Percentiles rank a stretch among this genome's conserved stretches.
Conservation (phyloP, 192 early-diverging fungal genomes). For the Backusella tuberculispora region DNA sequence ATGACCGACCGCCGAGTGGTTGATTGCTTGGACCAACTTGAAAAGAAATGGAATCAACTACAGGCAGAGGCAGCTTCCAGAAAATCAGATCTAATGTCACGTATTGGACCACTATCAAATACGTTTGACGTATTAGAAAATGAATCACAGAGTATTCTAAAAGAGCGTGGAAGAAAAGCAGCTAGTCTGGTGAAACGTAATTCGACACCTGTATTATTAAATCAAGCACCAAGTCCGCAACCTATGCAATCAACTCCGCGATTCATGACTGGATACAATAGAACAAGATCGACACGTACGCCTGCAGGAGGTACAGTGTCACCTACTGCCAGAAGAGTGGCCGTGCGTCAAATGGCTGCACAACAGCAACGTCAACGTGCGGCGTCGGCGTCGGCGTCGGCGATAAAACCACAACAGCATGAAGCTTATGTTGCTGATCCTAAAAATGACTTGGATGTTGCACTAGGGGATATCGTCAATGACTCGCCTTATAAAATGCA, state of each 20-base stretch:
- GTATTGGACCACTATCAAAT: conserved; percentile 22
- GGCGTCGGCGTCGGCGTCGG: too few species aligned
- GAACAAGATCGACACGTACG: conserved; percentile 1
- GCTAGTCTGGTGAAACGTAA: neutral
- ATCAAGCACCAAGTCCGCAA: conserved; percentile 3
- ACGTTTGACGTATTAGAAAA: neutral
- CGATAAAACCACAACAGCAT: neutral
- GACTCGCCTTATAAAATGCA: conserved; percentile 54
- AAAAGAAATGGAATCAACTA: conserved; percentile 53
- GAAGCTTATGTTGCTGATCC: conserved; percentile 53
- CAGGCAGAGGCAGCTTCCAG: conserved; percentile 44
- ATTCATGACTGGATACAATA: conserved; percentile 6
- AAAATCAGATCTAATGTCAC: conserved; percentile 41
- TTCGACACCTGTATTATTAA: neutral
- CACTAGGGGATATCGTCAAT: conserved; percentile 60
- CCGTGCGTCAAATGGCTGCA: neutral
- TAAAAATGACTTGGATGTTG: conserved; percentile 58
- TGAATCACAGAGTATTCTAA: neutral
- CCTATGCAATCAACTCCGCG: neutral
- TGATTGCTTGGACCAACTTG: conserved; percentile 41
- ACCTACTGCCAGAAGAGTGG: neutral
- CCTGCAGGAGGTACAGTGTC: conserved; percentile 19
- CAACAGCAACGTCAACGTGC: neutral
- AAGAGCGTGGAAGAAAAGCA: neutral
- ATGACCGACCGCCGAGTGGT: conserved; percentile 48